Percentiles rank a stretch among this genome's conserved stretches.
Evolutionary conservation across 495 filamentous ascomycete genomes (phyloP).

Genomic region (Letharia columbiana): DNA sequence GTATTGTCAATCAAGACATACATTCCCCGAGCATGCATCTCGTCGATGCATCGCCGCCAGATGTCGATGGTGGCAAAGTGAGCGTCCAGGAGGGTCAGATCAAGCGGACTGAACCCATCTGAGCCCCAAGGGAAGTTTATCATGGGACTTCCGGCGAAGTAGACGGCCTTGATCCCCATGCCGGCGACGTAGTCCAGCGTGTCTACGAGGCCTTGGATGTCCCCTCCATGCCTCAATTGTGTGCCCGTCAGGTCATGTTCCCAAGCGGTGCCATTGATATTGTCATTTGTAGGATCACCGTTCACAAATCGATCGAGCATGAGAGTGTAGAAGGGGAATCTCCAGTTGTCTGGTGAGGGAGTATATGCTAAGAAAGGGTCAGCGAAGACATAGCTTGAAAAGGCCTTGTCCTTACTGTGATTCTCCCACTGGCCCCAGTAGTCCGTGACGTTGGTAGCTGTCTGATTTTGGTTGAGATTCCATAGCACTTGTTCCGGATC

Average conservation of each 20-base stretch:
- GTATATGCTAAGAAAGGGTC: slow-evolving; percentile 24
- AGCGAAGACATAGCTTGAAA: not conserved
- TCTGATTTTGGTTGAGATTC: slow-evolving; percentile 36
- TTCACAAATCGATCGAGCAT: slow-evolving; percentile 37
- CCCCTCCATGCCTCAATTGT: slow-evolving; percentile 36
- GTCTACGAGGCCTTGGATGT: slow-evolving; percentile 32
- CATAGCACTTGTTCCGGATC: slow-evolving; percentile 30
- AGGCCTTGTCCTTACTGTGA: slow-evolving; percentile 23
- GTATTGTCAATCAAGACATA: slow-evolving; percentile 38
- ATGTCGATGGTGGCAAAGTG: slow-evolving; percentile 34
- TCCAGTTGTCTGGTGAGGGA: slow-evolving; percentile 38
- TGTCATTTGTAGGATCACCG: slow-evolving; percentile 36
- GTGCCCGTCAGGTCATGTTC: slow-evolving; percentile 35
- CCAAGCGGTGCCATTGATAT: slow-evolving; percentile 34
- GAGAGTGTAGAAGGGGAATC: slow-evolving; percentile 37
- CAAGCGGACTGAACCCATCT: slow-evolving; percentile 35
- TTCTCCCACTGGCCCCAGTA: slow-evolving; percentile 37
- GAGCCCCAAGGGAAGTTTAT: slow-evolving; percentile 39
- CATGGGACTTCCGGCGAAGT: slow-evolving; percentile 34
- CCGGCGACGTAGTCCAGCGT: slow-evolving; percentile 35
- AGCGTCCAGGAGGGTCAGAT: slow-evolving; percentile 35
- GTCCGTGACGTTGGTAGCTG: slow-evolving; percentile 29
- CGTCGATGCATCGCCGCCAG: slow-evolving; percentile 31
- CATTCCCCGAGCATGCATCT: slow-evolving; percentile 34
- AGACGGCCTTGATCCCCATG: slow-evolving; percentile 36